Evolutionary conservation across 805 yeast species (phyloP), one percentile per base, ranked within the genome.

Genomic region (Saccharomycopsis guyanensis): DNA sequence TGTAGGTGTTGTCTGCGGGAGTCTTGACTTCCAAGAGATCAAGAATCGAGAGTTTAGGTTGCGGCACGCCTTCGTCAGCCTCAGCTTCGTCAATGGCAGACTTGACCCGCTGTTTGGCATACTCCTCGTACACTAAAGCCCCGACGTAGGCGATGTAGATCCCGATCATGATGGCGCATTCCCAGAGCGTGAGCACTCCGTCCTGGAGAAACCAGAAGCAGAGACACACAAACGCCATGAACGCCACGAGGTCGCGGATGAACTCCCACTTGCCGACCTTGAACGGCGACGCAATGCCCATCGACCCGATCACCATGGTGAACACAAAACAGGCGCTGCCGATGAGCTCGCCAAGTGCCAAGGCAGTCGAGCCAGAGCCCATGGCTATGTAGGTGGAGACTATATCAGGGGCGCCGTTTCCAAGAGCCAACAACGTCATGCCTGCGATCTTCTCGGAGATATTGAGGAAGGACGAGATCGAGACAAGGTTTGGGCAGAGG

Each of bases 361-460:
- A 66, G 0, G 86, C 74, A 0, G 82, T 77, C 1, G 83, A 75
- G n/a, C 76, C 80, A 1, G 77, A 63, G 12, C 71, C 70, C 76
- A 93, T 75, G 2, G 97, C 95, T 40, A 82, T 79, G 59, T 79
- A 86, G 0, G 96, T 87, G 39, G 91, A 75, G 36, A 87, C 73
- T 3, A 91, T 78, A 60, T 91, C 98, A 0, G 97, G 96, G 0
- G 94, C 72, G 3, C 96, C 93, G 63, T 91, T 91, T 0, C 97
- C 97, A 48, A 91, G 70, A 0, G 97, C 95, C 43, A 93, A 66
- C 18, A 91, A 65, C 0, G 97, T 89, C 56, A 91, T 72, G 0
- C 97, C 97, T 10, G 93, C 80, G 15, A 89, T 64, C 47, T 83
- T 78, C 49, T 86, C 91, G 13, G 91, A 76, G 38, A 91, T 62